Conservation (phyloP, 495 filamentous ascomycete genomes). For the Penicillium salamii region DNA sequence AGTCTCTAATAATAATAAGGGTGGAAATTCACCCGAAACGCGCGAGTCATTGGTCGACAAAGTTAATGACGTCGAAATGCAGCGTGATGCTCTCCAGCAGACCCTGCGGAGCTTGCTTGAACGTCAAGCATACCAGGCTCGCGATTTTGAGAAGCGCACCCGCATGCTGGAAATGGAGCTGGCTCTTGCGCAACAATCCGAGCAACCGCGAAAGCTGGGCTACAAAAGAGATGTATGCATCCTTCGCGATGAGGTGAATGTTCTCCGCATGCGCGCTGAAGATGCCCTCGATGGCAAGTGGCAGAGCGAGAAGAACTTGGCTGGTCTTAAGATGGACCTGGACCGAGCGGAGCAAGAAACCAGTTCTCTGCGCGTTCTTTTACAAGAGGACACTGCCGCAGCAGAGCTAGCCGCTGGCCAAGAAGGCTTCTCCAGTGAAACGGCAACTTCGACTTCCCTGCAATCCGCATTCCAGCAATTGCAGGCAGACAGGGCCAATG, state of each 20-base stretch:
- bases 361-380: constrained; percentile 67
- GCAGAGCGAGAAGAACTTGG: constrained; percentile 90
- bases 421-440: constrained; percentile 48
- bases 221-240: constrained; percentile 78
- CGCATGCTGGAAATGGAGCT: constrained; percentile 73
- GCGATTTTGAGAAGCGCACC: constrained; percentile 76
- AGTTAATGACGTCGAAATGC: constrained; percentile 86
- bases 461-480: constrained; percentile 78
- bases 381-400: constrained; percentile 81
- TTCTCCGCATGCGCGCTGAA: constrained; percentile 82
- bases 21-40: constrained; percentile 57
- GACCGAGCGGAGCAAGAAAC: constrained; percentile 96
- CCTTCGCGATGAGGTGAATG: constrained; percentile 79
- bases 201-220: constrained; percentile 67
- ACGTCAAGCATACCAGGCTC: constrained; percentile 76
- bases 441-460: constrained; percentile 68
- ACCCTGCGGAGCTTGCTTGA: constrained; percentile 85
- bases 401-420: constrained; percentile 38
- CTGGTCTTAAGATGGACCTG: constrained; percentile 93
- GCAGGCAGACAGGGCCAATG: constrained; percentile 71
- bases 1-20: constrained; percentile 34
- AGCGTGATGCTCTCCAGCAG: constrained; percentile 87
- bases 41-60: constrained; percentile 74
- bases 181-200: constrained; percentile 61
- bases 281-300: constrained; percentile 96